These are phyloP conservation scores for Prototheca wickerhamii DNA, from an alignment of 163 green algal species.

Conservation along the genomic window DNA sequence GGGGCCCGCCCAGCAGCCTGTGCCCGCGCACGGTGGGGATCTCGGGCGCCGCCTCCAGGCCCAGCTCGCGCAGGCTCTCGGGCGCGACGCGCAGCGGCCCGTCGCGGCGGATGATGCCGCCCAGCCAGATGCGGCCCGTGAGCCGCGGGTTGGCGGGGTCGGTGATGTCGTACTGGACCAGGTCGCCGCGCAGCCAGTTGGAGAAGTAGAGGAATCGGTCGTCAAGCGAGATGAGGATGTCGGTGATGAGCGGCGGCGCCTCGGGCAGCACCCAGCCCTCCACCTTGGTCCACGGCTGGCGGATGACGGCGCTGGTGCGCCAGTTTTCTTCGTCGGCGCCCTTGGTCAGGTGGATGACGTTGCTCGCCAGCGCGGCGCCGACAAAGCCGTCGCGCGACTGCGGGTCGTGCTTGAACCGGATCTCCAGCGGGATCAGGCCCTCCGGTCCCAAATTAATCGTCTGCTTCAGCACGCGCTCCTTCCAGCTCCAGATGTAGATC, in stretches of 20 bases:
- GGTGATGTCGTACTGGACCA: conserved; percentile 72
- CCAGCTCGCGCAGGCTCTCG: conserved; percentile 42
- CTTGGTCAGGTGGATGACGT: conserved; percentile 61
- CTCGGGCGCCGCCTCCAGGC: conserved; percentile 30
- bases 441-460: conserved; percentile 35
- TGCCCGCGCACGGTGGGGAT: conserved; percentile 44
- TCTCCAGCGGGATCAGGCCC: conserved; percentile 67
- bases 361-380: conserved; percentile 63
- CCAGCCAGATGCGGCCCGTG: conserved; percentile 58
- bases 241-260: conserved; percentile 74
- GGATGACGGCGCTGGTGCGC: conserved; percentile 38
- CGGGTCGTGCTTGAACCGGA: conserved; percentile 62
- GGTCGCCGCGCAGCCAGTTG: conserved; percentile 69
- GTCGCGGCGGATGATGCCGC: conserved; percentile 52
- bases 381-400: conserved; percentile 44
- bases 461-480: conserved; percentile 44
- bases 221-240: conserved; percentile 78
- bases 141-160: conserved; percentile 58
- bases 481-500: conserved; percentile 75
- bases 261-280: conserved; percentile 63
- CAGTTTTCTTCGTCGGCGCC: conserved; percentile 22
- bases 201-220: conserved; percentile 66
- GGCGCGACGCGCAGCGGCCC: conserved; percentile 38
- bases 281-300: conserved; percentile 48
- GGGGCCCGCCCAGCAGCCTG: conserved; percentile 55